Percentiles rank a stretch among this genome's conserved stretches.
These are phyloP conservation scores for Suhomyces emberorum DNA, from an alignment of 805 yeast genomes.

Conservation along the genomic window DNA sequence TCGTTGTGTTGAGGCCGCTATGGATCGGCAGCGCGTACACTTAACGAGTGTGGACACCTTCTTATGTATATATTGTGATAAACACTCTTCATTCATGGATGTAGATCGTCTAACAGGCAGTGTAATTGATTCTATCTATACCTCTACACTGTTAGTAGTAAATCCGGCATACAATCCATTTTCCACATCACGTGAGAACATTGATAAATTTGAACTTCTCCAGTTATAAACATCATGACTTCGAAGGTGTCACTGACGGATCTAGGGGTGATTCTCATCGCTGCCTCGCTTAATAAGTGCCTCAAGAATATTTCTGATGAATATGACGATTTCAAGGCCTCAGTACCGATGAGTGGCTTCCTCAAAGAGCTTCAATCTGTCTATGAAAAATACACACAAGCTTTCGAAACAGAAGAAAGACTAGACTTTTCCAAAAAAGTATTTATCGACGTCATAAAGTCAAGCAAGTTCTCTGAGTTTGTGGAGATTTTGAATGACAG, in stretches of 20 bases:
- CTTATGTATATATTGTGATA: conserved; percentile 2
- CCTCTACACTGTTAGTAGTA: no score
- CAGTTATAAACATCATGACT: no score
- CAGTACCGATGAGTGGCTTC: conserved; percentile 6
- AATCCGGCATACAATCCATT: no score
- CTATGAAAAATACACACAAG: conserved; percentile 4
- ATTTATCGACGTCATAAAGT: conserved; percentile 11
- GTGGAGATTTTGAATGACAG: conserved; percentile 17
- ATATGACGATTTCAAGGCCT: conserved; percentile 3
- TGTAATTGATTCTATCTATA: no score
- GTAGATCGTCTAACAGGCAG: no score
- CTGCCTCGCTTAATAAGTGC: conserved; percentile 10
- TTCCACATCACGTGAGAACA: no score
- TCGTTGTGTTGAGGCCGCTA: neutral
- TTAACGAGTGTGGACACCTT: neutral
- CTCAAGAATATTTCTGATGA: conserved; percentile 7
- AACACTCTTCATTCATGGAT: neutral
- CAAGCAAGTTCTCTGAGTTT: conserved; percentile 17
- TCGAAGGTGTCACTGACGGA: no score
- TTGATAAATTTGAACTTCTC: no score
- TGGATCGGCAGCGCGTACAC: neutral
- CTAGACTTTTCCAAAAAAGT: conserved; percentile 7
- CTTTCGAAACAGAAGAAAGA: no score
- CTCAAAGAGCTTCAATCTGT: conserved; percentile 6
- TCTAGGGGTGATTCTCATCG: conserved; percentile 8